Evolutionary conservation across 2,329 filamentous ascomycete genomes (phyloP), one percentile per base, ranked within the genome.

Genomic region (Chrysoporthe puriensis): DNA sequence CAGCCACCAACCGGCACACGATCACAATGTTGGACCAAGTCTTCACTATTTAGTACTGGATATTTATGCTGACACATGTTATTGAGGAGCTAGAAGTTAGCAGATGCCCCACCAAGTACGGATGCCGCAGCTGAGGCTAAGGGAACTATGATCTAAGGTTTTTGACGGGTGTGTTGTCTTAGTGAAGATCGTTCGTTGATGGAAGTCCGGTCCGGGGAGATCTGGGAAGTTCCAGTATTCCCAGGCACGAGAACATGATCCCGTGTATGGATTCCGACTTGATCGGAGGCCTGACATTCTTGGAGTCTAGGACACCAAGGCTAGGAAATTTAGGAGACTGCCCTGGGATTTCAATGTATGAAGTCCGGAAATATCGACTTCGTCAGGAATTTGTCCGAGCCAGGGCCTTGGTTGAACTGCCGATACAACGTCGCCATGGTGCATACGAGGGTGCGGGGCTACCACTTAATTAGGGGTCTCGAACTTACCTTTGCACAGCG

Each of bases 371-470:
- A 26, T 32, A 7, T 32, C 50, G 32, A 32, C 32, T 21, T 40
- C 16, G 16, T 8, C 34, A 57, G 18, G 54, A n/a, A n/a, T 40
- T 21, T n/a, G 32, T 18, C 54, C 54, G 54, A 7, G 40, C 2
- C 18, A n/a, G 11, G 5, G 32, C 18, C 16, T 21, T 36, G 54
- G 18, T 32, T 11, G 54, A 40, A 57, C 54, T 57, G 54, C 54
- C 54, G 54, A 32, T 57, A 57, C 54, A 32, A 40, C 54, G 54
- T 57, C 44, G 44, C 32, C 2, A 2, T 13, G 8, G 44, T 46
- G 34, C 54, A 57, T 40, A 57, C 14, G n/a, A 40, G 18, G 34
- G 54, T 57, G 54, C 54, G 54, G 54, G 54, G 54, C 4, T 32
- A 13, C 13, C 34, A 40, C 34, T 57, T n/a, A 18, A 5, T 14